Conservation (phyloP, 1,139 yeast species). For the Tardiomyces digboiensis region DNA sequence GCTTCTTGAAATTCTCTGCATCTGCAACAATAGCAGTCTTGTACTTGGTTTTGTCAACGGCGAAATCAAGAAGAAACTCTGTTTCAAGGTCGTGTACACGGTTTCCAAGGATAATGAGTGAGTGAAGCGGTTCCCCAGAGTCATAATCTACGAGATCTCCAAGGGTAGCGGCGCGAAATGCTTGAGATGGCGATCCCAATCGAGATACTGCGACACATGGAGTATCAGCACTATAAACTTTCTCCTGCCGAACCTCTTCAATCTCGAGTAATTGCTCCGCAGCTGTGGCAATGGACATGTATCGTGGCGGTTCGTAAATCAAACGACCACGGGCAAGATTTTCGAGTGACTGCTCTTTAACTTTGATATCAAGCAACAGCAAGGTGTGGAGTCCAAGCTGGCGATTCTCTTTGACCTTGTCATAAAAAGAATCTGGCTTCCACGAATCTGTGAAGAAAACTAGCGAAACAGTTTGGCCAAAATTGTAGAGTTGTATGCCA, state of each 20-base stretch:
- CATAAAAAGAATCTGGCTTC: constrained; percentile 95
- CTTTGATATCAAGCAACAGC: constrained; percentile 83
- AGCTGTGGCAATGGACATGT: constrained; percentile 88
- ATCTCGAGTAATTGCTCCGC: constrained; percentile 81
- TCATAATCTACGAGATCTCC: constrained; percentile 61
- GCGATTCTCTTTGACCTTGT: constrained; percentile 82
- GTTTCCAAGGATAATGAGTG: constrained; percentile 84
- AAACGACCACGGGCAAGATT: constrained; percentile 90
- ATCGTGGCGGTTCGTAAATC: constrained; percentile 94
- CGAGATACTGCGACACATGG: constrained; percentile 94
- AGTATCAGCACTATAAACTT: constrained; percentile 65
- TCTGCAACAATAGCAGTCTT: constrained; percentile 52
- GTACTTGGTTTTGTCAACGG: constrained; percentile 51
- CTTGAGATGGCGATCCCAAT: constrained; percentile 77
- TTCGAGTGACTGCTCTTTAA: constrained; percentile 91
- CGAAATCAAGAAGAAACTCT: constrained; percentile 73
- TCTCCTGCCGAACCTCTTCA: constrained; percentile 64
- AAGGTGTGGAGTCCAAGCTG: constrained; percentile 86
- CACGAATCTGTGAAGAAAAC: constrained; percentile 93
- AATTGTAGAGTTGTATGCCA: constrained; percentile 89
- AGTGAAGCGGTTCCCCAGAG: constrained; percentile 91
- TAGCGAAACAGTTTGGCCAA: constrained; percentile 93
- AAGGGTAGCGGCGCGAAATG: constrained; percentile 78
- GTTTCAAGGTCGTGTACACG: constrained; percentile 90
- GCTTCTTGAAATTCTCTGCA: constrained; percentile 58